These are phyloP conservation scores for Dactylellina cionopaga DNA, from an alignment of 2,329 filamentous ascomycete genomes.

Conservation along the genomic window DNA sequence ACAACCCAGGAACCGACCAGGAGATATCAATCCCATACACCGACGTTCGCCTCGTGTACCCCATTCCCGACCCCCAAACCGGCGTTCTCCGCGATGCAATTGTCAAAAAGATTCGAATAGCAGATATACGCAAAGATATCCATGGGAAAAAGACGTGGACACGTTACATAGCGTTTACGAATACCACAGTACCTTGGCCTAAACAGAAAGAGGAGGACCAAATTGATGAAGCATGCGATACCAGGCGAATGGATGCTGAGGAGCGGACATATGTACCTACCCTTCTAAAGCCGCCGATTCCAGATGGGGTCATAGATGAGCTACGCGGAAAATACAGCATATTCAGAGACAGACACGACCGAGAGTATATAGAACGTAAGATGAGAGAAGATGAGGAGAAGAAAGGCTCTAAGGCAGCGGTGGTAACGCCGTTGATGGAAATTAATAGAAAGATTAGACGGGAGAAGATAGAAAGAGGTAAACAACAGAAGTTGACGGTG, in stretches of 20 bases:
- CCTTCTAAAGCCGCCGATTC: constrained; percentile 80
- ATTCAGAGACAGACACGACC: constrained; percentile 82
- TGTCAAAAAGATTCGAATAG: constrained; percentile 74
- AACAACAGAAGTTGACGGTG: constrained; percentile 67
- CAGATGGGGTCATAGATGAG: constrained; percentile 81
- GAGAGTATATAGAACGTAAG: constrained; percentile 75
- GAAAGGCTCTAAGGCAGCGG: constrained; percentile 58
- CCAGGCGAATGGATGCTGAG: constrained; percentile 78
- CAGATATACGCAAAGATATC: constrained; percentile 65
- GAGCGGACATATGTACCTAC: constrained; percentile 80
- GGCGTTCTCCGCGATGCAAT: constrained; percentile 77
- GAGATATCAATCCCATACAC: constrained; percentile 71
- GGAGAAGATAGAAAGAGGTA: constrained; percentile 66
- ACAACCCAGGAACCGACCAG: constrained; percentile 64
- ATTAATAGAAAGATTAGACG: constrained; percentile 68
- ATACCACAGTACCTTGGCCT: constrained; percentile 78
- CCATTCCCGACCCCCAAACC: constrained; percentile 73
- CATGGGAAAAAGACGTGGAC: constrained; percentile 66
- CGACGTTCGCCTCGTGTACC: constrained; percentile 82
- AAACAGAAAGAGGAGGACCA: constrained; percentile 65
- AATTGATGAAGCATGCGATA: constrained; percentile 73
- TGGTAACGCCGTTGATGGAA: constrained; percentile 68
- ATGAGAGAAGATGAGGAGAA: constrained; percentile 68
- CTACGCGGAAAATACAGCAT: constrained; percentile 82
- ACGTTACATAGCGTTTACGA: constrained; percentile 74